Base-by-base conservation (phyloP, 768 basidiomycete species). In the Paxillus involutus region DNA sequence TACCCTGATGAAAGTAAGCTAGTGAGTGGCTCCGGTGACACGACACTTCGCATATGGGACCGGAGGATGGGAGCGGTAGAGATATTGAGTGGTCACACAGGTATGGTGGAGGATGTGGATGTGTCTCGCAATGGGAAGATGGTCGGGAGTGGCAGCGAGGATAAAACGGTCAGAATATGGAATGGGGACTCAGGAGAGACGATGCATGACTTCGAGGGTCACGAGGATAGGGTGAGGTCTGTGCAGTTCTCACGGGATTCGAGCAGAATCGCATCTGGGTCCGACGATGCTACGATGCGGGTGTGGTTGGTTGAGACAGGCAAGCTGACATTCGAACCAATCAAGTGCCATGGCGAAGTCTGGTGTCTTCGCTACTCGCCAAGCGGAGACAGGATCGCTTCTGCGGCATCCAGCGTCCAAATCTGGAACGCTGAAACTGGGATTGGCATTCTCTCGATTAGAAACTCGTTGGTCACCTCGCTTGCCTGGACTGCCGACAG, bases 171-270 rank as follows among this genome's bases (percentile, higher is more conserved):
- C n/a, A 42, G 49, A 14, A 13, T 55, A 21, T 55, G 53, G 53
- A 24, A 55, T 11, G 19, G 21, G 12, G 41, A 51, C 21, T 52
- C 42, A 14, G 53, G 21, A 26, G 19, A 17, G 44, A 26, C 54
- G 35, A 19, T 43, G 19, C 42, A 21, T 13, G 5, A 35, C 3
- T 42, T 45, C 19, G 29, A 47, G 24, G 55, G 55, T 30, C 59
- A 60, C 40, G 48, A 40, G 24, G 55, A 46, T 41, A 73, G 73
- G 3, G 49, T 56, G 32, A 51, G 29, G 11, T 67, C 65, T 36
- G 72, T 78, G 48, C 59, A 65, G 58, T 70, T 79, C 49, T 75
- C 73, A 13, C 75, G 75, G 26, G 75, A 78, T 59, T 74, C 74
- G 6, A 68, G 68, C 43, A 63, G 73, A 45, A 63, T 79, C 36